These are phyloP conservation scores for Ustilago trichophora DNA, from an alignment of 1,284 basidiomycete species.

Conservation along the genomic window DNA sequence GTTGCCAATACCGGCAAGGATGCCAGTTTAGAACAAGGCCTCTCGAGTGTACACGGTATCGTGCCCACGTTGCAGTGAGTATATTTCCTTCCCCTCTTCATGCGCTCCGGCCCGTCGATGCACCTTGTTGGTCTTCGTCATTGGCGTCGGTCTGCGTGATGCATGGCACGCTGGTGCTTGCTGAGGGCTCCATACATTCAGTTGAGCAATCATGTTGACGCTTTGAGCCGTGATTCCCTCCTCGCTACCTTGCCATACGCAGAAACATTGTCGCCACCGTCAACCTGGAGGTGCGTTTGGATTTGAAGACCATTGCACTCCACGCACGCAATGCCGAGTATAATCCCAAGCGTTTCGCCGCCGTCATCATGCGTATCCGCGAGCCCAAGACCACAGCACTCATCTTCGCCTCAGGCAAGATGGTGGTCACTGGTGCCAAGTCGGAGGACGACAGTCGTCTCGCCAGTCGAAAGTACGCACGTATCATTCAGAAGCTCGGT, in stretches of 20 bases:
- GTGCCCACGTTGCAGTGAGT: constrained; percentile 68
- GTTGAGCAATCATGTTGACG: constrained; percentile 36
- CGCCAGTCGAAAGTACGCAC: constrained; percentile 97
- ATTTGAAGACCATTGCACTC: constrained; percentile 97
- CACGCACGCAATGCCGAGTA: constrained; percentile 99
- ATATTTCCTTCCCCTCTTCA: neutral
- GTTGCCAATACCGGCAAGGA: constrained; percentile 35
- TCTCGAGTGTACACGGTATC: constrained; percentile 66
- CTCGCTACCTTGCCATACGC: constrained; percentile 3
- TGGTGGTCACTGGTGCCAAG: constrained; percentile 99
- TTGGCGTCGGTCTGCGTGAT: neutral
- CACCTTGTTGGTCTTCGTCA: neutral
- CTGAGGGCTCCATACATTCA: neutral
- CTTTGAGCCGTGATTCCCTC: constrained; percentile 1
- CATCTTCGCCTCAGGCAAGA: constrained; percentile 99
- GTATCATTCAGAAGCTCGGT: constrained; percentile 98
- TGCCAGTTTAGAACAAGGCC: constrained; percentile 49
- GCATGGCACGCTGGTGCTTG: neutral
- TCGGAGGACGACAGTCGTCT: constrained; percentile 96
- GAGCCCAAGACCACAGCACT: constrained; percentile 99
- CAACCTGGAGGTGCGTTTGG: constrained; percentile 94
- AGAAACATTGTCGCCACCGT: constrained; percentile 99
- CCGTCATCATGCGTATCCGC: constrained; percentile 99
- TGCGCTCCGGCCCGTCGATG: neutral
- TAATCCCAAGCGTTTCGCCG: constrained; percentile 99